Percentiles rank a stretch among this genome's conserved stretches.
phyloP scores from a whole-genome alignment of 306 rosid genomes.

The Chamaecrista fasciculata region DNA sequence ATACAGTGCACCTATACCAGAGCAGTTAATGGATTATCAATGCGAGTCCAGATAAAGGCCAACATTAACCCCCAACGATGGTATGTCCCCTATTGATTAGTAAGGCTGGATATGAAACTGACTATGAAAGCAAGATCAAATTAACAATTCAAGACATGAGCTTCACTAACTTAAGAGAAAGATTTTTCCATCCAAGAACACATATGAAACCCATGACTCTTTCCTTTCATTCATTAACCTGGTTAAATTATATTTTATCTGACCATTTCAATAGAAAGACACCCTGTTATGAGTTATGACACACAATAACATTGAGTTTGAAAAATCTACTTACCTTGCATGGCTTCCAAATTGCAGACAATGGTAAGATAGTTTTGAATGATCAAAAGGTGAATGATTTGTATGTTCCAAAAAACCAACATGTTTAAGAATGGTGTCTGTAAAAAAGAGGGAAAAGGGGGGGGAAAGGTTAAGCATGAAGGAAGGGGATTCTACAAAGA shows the following conservation, averaged over 20 bases:
- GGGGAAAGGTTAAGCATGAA: neutral
- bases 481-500: constrained; percentile 6
- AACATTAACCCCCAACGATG: constrained; percentile 8
- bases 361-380: constrained; percentile 60
- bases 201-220: constrained; percentile 16
- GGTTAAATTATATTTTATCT: constrained; percentile 14
- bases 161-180: constrained; percentile 11
- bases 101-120: constrained; percentile 15
- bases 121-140: constrained; percentile 8
- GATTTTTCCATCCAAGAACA: constrained; percentile 22
- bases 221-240: constrained; percentile 1
- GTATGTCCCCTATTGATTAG: neutral
- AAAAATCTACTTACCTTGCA: constrained; percentile 55
- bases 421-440: constrained; percentile 50
- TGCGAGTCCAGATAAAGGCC: neutral
- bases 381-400: constrained; percentile 34
- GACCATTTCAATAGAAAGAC: constrained; percentile 8
- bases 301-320: neutral
- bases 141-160: constrained; percentile 16
- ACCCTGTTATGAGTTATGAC: neutral
- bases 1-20: constrained; percentile 3
- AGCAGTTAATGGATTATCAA: constrained; percentile 3
- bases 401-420: constrained; percentile 47
- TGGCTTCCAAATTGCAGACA: constrained; percentile 62
- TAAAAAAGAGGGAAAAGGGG: constrained; percentile 22